Evolutionary conservation across 306 rosid species (phyloP), one percentile per base, ranked within the genome.

Genomic region (Cercis canadensis): DNA sequence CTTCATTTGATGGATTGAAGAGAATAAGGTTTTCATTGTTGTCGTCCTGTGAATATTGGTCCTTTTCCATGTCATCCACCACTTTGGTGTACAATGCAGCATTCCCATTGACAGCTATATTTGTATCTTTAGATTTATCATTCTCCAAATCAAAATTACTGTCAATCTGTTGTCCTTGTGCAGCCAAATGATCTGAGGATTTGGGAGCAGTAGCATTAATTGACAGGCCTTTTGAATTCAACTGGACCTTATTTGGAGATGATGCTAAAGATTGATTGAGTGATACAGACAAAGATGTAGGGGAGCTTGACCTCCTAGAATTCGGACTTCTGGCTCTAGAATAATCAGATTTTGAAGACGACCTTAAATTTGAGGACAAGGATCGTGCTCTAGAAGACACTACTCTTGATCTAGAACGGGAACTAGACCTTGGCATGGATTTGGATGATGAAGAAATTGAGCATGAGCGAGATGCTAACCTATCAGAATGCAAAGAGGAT

Each of bases 251-350:
- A 32, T 32, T 69, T 2, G 73, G 66, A 72, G 81, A 46, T 51
- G 79, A 51, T 17, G 70, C 55, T 53, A 66, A 45, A 41, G 75
- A 69, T 58, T 5, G 74, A 75, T 61, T 73, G 29, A 75, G 81
- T 14, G 92, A 80, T 34, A 77, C 86, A 61, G 81, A 82, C 68
- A 82, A 62, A 34, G 83, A 82, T 15, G 67, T 57, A 33, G 76
- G 78, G 24, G 83, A 66, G 68, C 82, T 82, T 52, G 84, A 82
- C 67, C 89, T 77, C 76, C 72, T 67, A 64, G 80, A 78, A 62
- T 68, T 73, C 34, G 55, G 46, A 53, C 84, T 61, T 77, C 58
- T 72, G 33, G 75, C 63, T 34, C 59, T 70, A 51, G 52, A 54
- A 72, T 49, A 18, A 17, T 44, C 62, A 21, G 82, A 78, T 76